Evolutionary conservation across 2,329 filamentous ascomycete species (phyloP), one percentile per base, ranked within the genome.

Genomic region (Daldinia sp.): DNA sequence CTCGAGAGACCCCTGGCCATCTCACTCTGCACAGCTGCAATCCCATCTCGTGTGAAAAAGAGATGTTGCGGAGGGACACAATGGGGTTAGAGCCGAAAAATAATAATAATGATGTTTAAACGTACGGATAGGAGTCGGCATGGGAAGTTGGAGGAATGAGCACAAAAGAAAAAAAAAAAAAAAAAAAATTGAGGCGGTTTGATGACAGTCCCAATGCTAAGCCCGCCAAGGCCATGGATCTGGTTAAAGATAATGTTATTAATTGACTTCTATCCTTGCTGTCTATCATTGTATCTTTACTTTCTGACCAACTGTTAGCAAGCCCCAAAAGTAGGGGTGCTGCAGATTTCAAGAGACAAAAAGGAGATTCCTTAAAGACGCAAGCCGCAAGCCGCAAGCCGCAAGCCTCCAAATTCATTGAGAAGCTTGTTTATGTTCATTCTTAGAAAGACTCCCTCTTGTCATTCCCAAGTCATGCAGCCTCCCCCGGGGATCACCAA

Each of bases 391-490:
- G 42, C 18, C 18, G 18, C 42, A 44, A 46, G 20, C 20, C 55
- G 51, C 28, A 56, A 51, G 37, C 23, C 61, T 51, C 51, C 54
- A 67, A 62, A 60, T 13, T 64, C 63, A 53, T 56, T 71, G 50
- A 55, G 59, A 55, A 51, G 26, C 28, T 51, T 51, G 46, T 51
- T 51, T 51, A 20, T 68, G 37, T 60, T 53, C 63, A 42, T 61
- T 42, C 46, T 51, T 53, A 33, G 12, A 50, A 37, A 62, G 48
- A 56, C 58, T 65, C 54, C 60, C 26, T 58, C 55, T 67, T 60
- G 48, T 57, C 50, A 63, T 60, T 72, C 72, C 72, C 72, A 73
- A 54, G 65, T 69, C 65, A 73, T 72, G 72, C 72, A 73, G 59
- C 65, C 48, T 48, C 54, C 58, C 56, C 61, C 54, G 48, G 58